A percentile compares a stretch with the other conserved stretches of the same genome.
These are phyloP conservation scores for Solanum hybrid DNA, from an alignment of 305 asterid species.

Conservation along the genomic window DNA sequence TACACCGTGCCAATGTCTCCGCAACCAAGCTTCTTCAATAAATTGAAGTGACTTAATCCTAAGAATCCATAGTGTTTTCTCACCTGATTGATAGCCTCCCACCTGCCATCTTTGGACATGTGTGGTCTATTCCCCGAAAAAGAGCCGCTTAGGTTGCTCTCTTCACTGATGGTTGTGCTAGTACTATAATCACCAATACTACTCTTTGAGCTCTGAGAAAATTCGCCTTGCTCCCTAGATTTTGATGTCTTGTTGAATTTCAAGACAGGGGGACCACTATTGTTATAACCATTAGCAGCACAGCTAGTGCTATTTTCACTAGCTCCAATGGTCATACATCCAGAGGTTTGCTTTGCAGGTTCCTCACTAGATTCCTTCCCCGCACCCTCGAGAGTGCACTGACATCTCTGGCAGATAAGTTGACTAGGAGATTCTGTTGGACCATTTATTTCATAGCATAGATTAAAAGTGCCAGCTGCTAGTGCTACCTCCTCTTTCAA, in stretches of 20 bases:
- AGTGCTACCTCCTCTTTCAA: slow-evolving; percentile 31
- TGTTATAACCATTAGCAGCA: slow-evolving; percentile 21
- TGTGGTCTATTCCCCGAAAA: slow-evolving; percentile 43
- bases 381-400: slow-evolving; percentile 51
- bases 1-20: slow-evolving; percentile 69
- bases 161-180: slow-evolving; percentile 64
- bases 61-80: slow-evolving; percentile 38
- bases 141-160: slow-evolving; percentile 46
- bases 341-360: slow-evolving; percentile 7
- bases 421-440: slow-evolving; percentile 21
- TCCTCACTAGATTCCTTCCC: slow-evolving; percentile 24
- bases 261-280: slow-evolving; percentile 12
- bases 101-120: slow-evolving; percentile 57
- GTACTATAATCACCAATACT: slow-evolving; percentile 79
- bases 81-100: slow-evolving; percentile 39
- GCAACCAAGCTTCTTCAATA: slow-evolving; percentile 54
- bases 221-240: slow-evolving; percentile 50
- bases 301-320: slow-evolving; percentile 14
- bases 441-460: slow-evolving; percentile 18
- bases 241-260: slow-evolving; percentile 29
- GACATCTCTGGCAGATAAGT: slow-evolving; percentile 72
- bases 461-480: slow-evolving; percentile 10
- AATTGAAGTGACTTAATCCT: slow-evolving; percentile 47
- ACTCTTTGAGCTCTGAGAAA: slow-evolving; percentile 87
- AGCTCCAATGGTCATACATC: slow-evolving; percentile 13